Evolutionary conservation across 768 basidiomycete species (phyloP), one percentile per base, ranked within the genome.

Genomic region (Amanita exitialis): DNA sequence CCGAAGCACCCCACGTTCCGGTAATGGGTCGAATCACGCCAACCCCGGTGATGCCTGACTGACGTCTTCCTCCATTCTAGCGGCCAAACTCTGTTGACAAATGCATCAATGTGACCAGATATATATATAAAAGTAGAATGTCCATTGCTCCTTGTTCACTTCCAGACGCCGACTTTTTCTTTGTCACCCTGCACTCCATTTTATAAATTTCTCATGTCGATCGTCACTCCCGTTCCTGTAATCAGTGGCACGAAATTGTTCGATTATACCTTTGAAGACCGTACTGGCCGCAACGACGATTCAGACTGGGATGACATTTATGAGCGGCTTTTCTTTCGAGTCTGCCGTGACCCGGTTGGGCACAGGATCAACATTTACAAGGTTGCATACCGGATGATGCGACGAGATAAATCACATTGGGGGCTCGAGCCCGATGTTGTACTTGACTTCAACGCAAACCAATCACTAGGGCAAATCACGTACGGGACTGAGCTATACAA

Each of bases 271-370:
- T 72, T 86, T 39, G 85, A 87, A 62, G 84, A 87, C 67, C 78
- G 82, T 42, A 81, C 84, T 0, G 83, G 77, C 16, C 63, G 66
- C 12, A 64, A 75, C 53, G 67, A 72, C 10, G 64, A 67, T 43
- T 74, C 82, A 1, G 83, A 89, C 69, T 87, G 79, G 55, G 83
- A 86, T 61, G 86, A 89, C 58, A 76, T 86, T 57, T 88, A 87
- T 61, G 86, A 89, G 64, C 78, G 86, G 49, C 66, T 80, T 55
- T 87, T 84, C 68, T 73, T 83, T 46, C 82, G 79, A 52, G 72
- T 87, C 32, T 64, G 75, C 4, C 74, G 76, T 3, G 64, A 69
- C 18, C 75, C 80, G 2, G 45, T 32, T 4, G 61, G 61, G 10
- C 59, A 64, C 20, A 66, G 67, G 0, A 73, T 80, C 6, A 76